Base-by-base conservation (phyloP, 1,284 basidiomycete species). In the Cerrena zonata region DNA sequence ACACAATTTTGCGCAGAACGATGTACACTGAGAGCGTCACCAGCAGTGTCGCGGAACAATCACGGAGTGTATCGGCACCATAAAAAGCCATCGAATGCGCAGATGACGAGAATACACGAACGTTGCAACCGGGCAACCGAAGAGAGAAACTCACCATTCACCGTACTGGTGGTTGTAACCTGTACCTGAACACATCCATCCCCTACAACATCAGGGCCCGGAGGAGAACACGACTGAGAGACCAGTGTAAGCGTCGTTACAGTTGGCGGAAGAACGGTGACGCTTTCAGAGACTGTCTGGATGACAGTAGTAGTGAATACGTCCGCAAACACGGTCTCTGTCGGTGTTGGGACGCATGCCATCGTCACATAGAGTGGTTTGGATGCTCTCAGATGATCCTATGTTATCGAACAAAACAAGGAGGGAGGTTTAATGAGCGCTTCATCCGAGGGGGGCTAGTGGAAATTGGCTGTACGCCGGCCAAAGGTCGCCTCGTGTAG, bases 321-420 rank as follows among this genome's bases (percentile, higher is more conserved):
- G 19, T 58, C 52, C 34, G 57, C 56, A 57, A 58, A 62, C 26
- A 56, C 57, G 37, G 61, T 60, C 50, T 56, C 53, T 13, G 63
- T 63, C 47, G 61, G 58, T 52, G 58, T 60, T 51, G 60, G 58
- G 46, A 54, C 56, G 58, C 65, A 65, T 57, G 63, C 61, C 65
- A 65, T 66, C 56, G 41, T 41, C 41, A 34, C 37, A 24, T 41
- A 15, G 45, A 36, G 25, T 40, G 39, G 21, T 25, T 25, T 7
- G 41, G 13, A 3, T n/a, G 3, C 11, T 30, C 42, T 19, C 23
- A 36, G 21, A 36, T 19, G 24, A 42, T 19, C 19, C n/a, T n/a
- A 23, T 34, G 21, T 22, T 21, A 24, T 18, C 22, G 42, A 30
- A 38, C 34, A 36, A n/a, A 24, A 21, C 30, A 34, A 34, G 30